phyloP scores from a whole-genome alignment of 768 basidiomycete genomes.

The Termitomyces sp. region DNA sequence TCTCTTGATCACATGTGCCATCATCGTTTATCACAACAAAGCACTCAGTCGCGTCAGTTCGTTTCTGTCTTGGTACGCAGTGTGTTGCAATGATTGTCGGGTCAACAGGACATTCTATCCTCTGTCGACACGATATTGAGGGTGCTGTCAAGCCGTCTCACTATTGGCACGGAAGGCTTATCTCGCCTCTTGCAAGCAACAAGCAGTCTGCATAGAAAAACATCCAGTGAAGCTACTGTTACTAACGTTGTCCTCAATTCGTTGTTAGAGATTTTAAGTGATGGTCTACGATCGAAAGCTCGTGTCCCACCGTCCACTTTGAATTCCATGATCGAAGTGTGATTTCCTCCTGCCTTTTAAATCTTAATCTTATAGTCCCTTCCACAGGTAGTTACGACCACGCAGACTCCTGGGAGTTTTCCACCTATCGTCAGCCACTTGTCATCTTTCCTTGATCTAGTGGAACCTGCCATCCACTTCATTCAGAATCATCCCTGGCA shows the following conservation, averaged over 20 bases:
- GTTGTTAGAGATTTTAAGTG: constrained; percentile 49
- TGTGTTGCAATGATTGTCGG: neutral
- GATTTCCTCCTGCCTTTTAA: neutral
- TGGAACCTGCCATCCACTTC: constrained; percentile 50
- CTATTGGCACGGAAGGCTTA: constrained; percentile 39
- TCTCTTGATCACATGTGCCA: constrained; percentile 45
- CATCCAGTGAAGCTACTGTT: constrained; percentile 18
- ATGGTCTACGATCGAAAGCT: constrained; percentile 50
- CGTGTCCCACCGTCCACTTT: constrained; percentile 47
- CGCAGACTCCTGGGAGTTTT: constrained; percentile 23
- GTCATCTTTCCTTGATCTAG: constrained; percentile 34
- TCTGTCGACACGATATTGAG: constrained; percentile 62
- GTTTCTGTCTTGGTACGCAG: neutral
- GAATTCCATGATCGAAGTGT: constrained; percentile 51
- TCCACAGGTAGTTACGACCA: constrained; percentile 22
- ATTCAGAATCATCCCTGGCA: constrained; percentile 46
- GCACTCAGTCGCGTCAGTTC: constrained; percentile 46
- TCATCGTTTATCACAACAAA: constrained; percentile 59
- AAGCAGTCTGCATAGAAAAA: constrained; percentile 37
- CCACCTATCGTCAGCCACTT: constrained; percentile 27
- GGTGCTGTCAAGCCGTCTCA: constrained; percentile 44
- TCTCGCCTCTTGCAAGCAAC: constrained; percentile 46
- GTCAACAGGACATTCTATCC: constrained; percentile 50
- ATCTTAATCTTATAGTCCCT: neutral
- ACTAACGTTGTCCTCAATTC: constrained; percentile 33